phyloP scores from a whole-genome alignment of 2,329 filamentous ascomycete genomes.

The Xylariaceae sp. region DNA sequence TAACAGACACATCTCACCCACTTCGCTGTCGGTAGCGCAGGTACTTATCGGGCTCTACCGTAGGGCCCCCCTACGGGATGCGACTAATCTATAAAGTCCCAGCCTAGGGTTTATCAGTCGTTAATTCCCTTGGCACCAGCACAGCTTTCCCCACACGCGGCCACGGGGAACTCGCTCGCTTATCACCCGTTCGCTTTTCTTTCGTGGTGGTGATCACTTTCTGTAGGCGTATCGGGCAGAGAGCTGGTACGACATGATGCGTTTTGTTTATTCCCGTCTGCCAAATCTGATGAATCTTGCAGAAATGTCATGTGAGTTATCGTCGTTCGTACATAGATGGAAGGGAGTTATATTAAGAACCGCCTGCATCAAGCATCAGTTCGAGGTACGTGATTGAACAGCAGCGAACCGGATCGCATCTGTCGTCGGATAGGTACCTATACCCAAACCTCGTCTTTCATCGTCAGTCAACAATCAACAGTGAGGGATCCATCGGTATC shows the following conservation, averaged over 20 bases:
- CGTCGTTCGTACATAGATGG: too few species aligned
- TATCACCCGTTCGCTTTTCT: too few species aligned
- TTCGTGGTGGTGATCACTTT: too few species aligned
- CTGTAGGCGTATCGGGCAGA: too few species aligned
- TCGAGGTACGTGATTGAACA: too few species aligned
- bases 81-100: not conserved
- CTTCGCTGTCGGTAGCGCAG: not conserved
- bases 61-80: not conserved
- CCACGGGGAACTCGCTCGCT: too few species aligned
- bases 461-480: too few species aligned
- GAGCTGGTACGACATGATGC: not conserved
- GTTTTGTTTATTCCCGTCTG: not conserved
- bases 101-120: not conserved
- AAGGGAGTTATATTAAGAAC: too few species aligned
- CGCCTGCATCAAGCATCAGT: too few species aligned
- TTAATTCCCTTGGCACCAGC: not conserved
- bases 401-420: not conserved
- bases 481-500: not conserved
- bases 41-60: not conserved
- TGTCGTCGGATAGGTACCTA: not conserved
- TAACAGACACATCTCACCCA: not conserved
- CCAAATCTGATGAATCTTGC: not conserved
- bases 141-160: not conserved
- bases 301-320: not conserved
- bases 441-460: too few species aligned